Evolutionary conservation across 2,329 filamentous ascomycete genomes (phyloP), one percentile per base, ranked within the genome.

Genomic region (Ophiosphaerella korrae): DNA sequence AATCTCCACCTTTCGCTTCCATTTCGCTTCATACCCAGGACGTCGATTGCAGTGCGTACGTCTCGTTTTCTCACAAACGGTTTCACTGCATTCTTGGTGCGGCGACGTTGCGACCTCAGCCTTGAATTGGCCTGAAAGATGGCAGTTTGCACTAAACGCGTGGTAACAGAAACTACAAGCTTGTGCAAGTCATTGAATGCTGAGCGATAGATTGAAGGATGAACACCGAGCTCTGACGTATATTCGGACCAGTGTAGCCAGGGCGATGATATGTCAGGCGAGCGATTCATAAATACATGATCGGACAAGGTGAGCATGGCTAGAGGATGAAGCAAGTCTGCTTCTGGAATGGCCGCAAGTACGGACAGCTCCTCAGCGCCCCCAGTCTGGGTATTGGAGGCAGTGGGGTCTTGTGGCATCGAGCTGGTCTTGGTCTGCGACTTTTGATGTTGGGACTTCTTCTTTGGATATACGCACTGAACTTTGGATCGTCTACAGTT

Each of bases 151-250:
- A 94, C 78, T 1, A 96, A 74, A 11, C 89, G 82, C 51, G 83
- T 84, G 0, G 89, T 92, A 12, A 94, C 59, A 45, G 83, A 88
- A 1, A 88, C 70, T 0, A 82, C 78, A 2, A 96, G 72, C 7
- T 83, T 82, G 63, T 92, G 81, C 38, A 96, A 87, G 60, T 94
- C 90, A 5, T 84, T 80, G n/a, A 95, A 80, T 0, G 89, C 86
- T 1, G 89, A 92, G 6, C 86, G 83, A 59, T 88, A 86, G 18
- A 96, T 83, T 0, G 88, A 84, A 0, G 92, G 92, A 3, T 77
- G 77, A 48, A 45, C 42, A 7, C 62, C 55, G 16, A 63, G 47
- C 7, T 67, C 66, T 1, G 63, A 63, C 4, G 46, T 55, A 18
- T 64, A 63, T 31, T 62, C 57, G 7, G 59, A 60, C 76, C 77